A percentile compares a stretch with the other conserved stretches of the same genome.
Conservation (phyloP, 305 asterid species). For the Fraxinus platypoda region DNA sequence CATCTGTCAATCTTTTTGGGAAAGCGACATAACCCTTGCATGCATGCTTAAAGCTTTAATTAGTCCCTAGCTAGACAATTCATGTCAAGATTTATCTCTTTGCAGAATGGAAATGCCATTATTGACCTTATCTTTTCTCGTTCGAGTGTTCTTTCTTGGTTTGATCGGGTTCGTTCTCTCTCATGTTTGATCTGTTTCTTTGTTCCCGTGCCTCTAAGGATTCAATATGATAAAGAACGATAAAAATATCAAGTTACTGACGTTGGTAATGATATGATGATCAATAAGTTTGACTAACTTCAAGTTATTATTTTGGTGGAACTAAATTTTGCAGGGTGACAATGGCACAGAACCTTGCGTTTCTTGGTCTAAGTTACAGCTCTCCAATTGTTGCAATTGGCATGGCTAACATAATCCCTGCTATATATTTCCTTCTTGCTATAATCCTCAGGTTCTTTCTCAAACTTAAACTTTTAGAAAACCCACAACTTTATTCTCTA, state of each 20-base stretch:
- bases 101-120: slow-evolving; percentile 48
- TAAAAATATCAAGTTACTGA: neutral
- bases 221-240: neutral
- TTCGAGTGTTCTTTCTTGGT: slow-evolving; percentile 59
- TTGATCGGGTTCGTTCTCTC: slow-evolving; percentile 52
- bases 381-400: slow-evolving; percentile 81
- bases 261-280: neutral
- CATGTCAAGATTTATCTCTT: neutral
- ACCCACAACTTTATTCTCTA: neutral
- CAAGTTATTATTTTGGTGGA: neutral
- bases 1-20: neutral
- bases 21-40: neutral
- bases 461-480: neutral
- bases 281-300: neutral
- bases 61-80: neutral
- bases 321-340: slow-evolving; percentile 50
- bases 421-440: slow-evolving; percentile 59
- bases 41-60: neutral
- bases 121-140: slow-evolving; percentile 40
- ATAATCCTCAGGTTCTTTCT: slow-evolving; percentile 47
- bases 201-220: neutral
- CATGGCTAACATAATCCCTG: slow-evolving; percentile 68
- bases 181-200: neutral
- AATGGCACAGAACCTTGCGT: slow-evolving; percentile 71
- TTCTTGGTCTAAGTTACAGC: slow-evolving; percentile 67